Evolutionary conservation across 148 eudicot species (phyloP).

Genomic region (Nepenthes mirabilis): DNA sequence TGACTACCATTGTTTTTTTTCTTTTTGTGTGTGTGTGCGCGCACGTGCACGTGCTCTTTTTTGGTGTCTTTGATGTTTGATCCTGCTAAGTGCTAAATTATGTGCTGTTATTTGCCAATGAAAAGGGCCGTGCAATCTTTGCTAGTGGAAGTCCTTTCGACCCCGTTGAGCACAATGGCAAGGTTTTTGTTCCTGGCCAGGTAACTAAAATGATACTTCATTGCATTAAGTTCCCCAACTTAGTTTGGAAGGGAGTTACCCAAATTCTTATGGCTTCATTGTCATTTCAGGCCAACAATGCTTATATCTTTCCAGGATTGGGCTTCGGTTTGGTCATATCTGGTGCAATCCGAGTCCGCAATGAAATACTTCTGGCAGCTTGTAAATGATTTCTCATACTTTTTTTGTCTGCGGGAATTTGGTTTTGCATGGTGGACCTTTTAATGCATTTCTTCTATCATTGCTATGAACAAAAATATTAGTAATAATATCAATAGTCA

Average conservation of each 20-base stretch:
- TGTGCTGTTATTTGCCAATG: background rate
- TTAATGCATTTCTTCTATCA: too few relatives aligned
- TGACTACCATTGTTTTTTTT: too few relatives aligned
- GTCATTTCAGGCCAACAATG: conserved; percentile 62
- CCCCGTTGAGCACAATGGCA: conserved; percentile 64
- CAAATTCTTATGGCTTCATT: background rate
- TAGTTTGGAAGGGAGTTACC: background rate
- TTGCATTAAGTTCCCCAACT: background rate
- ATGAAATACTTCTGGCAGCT: conserved; percentile 83
- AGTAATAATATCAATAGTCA: too few relatives aligned
- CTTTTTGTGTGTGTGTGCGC: too few relatives aligned
- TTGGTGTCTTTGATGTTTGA: too few relatives aligned
- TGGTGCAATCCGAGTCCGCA: conserved; percentile 89
- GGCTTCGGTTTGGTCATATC: conserved; percentile 84
- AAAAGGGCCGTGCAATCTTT: conserved; percentile 73
- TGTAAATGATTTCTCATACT: conserved; percentile 32
- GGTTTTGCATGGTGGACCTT: too few relatives aligned
- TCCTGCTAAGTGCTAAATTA: background rate
- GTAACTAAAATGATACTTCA: conserved; percentile 14
- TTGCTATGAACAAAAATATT: too few relatives aligned
- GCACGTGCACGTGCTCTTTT: too few relatives aligned
- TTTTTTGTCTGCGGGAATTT: background rate
- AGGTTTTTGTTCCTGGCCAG: conserved; percentile 74
- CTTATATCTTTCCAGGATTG: conserved; percentile 89
- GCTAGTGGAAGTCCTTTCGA: conserved; percentile 96